Percentiles rank a stretch among this genome's conserved stretches.
phyloP scores from a whole-genome alignment of 257 asterid genomes.

The Scutellaria barbata region DNA sequence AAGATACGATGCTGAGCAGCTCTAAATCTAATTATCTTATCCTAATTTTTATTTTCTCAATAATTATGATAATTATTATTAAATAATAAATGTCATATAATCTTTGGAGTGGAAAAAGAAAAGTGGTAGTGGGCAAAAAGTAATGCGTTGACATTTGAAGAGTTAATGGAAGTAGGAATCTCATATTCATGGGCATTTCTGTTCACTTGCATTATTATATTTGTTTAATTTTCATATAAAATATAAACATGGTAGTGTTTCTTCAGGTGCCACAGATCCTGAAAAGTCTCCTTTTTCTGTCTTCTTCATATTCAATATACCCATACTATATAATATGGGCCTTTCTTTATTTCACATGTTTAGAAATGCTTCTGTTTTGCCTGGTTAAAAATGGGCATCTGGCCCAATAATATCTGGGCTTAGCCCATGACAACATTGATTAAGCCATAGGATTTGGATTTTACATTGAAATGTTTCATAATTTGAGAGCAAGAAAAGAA shows the following conservation, averaged over 20 bases:
- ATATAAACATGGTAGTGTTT: conserved; percentile 26
- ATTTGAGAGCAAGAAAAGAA: no score
- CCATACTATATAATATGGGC: no score
- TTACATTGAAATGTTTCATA: no score
- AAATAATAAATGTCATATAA: background rate
- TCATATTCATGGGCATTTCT: conserved; percentile 25
- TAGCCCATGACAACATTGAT: no score
- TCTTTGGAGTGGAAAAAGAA: background rate
- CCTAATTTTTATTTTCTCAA: background rate
- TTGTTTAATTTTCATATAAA: background rate
- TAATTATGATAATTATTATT: background rate
- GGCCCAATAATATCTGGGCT: no score
- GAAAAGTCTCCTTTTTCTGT: conserved; percentile 21
- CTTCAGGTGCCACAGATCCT: conserved; percentile 43
- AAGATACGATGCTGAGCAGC: conserved; percentile 25
- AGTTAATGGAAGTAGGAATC: conserved; percentile 46
- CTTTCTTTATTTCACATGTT: background rate
- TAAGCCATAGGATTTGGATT: no score
- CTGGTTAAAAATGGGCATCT: background rate
- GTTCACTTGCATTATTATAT: conserved; percentile 33
- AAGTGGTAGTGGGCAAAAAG: conserved; percentile 39
- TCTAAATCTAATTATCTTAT: conserved; percentile 30
- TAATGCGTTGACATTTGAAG: conserved; percentile 48
- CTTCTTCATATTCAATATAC: conserved; percentile 26
- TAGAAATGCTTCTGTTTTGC: no score